Conservation (phyloP, 805 yeast species). For the Ogataea polymorpha region DNA sequence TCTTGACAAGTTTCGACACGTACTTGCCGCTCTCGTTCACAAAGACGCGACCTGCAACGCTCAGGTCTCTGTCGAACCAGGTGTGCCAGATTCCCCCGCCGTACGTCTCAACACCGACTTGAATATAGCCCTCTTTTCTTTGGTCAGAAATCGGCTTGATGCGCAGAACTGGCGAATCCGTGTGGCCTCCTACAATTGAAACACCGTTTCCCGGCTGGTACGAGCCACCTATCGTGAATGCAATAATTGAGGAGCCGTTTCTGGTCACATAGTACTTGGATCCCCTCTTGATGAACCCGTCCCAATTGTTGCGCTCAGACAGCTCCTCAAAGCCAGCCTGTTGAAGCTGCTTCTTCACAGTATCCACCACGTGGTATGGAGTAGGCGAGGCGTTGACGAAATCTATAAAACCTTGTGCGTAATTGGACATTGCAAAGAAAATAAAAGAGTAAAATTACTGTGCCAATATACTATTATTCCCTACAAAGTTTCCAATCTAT, state of each 20-base stretch:
- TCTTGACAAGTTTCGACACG: conserved; percentile 68
- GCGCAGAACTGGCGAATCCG: conserved; percentile 88
- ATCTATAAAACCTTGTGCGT: conserved; percentile 62
- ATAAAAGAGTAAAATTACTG: neutral
- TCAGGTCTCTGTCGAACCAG: conserved; percentile 94
- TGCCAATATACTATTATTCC: neutral
- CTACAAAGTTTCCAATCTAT: conserved; percentile 87
- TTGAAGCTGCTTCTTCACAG: conserved; percentile 51
- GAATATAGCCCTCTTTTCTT: conserved; percentile 69
- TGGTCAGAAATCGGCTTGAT: conserved; percentile 83
- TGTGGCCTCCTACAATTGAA: conserved; percentile 92
- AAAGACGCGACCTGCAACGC: conserved; percentile 89
- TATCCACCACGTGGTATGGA: conserved; percentile 87
- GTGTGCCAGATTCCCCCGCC: conserved; percentile 97
- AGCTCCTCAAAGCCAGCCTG: conserved; percentile 71
- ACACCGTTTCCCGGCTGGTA: conserved; percentile 78
- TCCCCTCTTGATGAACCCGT: conserved; percentile 46
- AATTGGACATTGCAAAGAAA: conserved; percentile 18
- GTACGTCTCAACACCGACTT: conserved; percentile 89
- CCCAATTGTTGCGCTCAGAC: conserved; percentile 72
- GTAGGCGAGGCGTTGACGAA: conserved; percentile 87
- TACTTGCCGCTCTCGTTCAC: conserved; percentile 51
- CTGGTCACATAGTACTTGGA: conserved; percentile 84
- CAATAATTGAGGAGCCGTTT: conserved; percentile 84
- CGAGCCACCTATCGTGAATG: conserved; percentile 74